Conservation (phyloP, 352 stramenopile species). For the Globisporangium recalcitrans region DNA sequence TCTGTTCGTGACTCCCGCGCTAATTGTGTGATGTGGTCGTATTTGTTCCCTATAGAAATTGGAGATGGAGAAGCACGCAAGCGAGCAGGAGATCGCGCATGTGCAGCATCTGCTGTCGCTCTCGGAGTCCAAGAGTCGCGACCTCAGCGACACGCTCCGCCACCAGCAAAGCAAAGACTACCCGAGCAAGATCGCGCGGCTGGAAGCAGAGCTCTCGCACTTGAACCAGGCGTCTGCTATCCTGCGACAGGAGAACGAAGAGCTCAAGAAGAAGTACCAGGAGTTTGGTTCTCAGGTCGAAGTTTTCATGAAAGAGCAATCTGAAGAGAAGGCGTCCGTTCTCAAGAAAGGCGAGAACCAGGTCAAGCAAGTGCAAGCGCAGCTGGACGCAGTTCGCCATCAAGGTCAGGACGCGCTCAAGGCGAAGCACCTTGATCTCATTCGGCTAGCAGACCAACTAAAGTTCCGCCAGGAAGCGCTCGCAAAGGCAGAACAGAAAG, state of each 20-base stretch:
- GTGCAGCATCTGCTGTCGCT: conserved; percentile 50
- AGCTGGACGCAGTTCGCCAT: conserved; percentile 30
- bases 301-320: conserved; percentile 68
- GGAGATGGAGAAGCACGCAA: conserved; percentile 40
- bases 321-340: conserved; percentile 35
- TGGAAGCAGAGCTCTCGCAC: conserved; percentile 46
- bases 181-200: conserved; percentile 36
- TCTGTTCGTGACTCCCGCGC: background rate
- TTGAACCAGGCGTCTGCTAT: conserved; percentile 25
- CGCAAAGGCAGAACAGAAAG: conserved; percentile 46
- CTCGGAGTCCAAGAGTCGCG: conserved; percentile 37
- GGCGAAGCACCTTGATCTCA: conserved; percentile 48
- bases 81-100: conserved; percentile 46
- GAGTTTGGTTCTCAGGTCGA: conserved; percentile 74
- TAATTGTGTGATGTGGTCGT: conserved; percentile 1
- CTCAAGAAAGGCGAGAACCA: conserved; percentile 31
- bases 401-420: conserved; percentile 43
- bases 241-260: conserved; percentile 47
- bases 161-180: conserved; percentile 45
- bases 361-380: conserved; percentile 26
- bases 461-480: conserved; percentile 57
- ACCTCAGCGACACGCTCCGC: conserved; percentile 36
- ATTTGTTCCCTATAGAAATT: conserved; percentile 32
- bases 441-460: conserved; percentile 43
- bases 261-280: conserved; percentile 59